Percentiles rank a stretch among this genome's conserved stretches.
Conservation (phyloP, 108 stramenopile species). For the Cyclostephanos invisitatus region DNA sequence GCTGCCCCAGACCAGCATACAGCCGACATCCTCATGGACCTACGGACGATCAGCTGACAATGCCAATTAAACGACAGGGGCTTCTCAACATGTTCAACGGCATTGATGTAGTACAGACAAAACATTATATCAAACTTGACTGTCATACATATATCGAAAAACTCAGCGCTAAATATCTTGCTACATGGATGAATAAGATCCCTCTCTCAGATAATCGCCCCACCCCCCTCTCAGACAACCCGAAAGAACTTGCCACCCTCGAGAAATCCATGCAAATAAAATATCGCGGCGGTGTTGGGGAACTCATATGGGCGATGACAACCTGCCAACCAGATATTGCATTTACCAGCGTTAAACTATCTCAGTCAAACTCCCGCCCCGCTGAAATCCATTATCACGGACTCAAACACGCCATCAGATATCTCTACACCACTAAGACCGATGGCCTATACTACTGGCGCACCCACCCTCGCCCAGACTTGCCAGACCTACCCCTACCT, state of each 20-base stretch:
- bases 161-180: conserved; percentile 4
- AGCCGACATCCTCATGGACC: background rate
- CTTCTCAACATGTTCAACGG: conserved; percentile 46
- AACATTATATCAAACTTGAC: conserved; percentile 32
- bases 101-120: conserved; percentile 36
- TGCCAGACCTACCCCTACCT: conserved; percentile 8
- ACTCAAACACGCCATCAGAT: conserved; percentile 3
- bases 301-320: conserved; percentile 28
- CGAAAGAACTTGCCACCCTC: conserved; percentile 4
- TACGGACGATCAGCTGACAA: conserved; percentile 6
- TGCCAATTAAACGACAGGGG: conserved; percentile 25
- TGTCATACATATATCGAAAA: conserved; percentile 31
- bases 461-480: background rate
- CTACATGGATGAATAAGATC: conserved; percentile 26
- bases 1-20: conserved; percentile 3
- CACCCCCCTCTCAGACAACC: background rate
- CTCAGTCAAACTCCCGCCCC: background rate
- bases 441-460: conserved; percentile 34
- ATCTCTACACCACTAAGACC: background rate
- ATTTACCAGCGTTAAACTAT: too few relatives aligned
- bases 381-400: conserved; percentile 8
- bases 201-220: background rate
- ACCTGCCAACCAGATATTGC: too few relatives aligned
- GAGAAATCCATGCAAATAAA: conserved; percentile 22
- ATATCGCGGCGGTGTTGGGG: conserved; percentile 43